Conservation (phyloP, 495 filamentous ascomycete genomes). For the Aspergillus biplanus region DNA sequence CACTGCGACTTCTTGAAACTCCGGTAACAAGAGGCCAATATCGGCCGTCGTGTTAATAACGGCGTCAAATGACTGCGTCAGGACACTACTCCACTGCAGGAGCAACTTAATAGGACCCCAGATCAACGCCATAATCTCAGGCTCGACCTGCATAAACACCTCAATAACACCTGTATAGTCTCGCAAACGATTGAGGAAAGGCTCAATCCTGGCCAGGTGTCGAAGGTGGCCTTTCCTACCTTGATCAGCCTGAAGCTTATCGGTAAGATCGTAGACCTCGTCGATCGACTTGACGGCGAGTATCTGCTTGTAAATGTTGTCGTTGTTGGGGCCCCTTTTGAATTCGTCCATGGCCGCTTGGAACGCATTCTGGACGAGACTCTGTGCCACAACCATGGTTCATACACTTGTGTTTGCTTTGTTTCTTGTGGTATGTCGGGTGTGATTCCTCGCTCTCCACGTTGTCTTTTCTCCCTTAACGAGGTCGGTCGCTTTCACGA, state of each 20-base stretch:
- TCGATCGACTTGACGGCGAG: constrained; percentile 6
- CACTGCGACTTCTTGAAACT: constrained; percentile 1
- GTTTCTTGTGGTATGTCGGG: no score
- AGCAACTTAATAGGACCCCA: constrained; percentile 11
- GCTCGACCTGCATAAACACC: constrained; percentile 9
- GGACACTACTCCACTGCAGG: constrained; percentile 7
- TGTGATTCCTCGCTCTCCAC: no score
- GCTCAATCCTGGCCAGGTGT: constrained; percentile 7
- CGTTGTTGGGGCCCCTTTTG: constrained; percentile 6
- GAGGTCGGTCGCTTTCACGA: no score
- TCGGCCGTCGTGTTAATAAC: not conserved
- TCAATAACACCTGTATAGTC: constrained; percentile 5
- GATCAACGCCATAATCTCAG: constrained; percentile 8
- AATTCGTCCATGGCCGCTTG: constrained; percentile 9
- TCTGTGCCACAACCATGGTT: no score
- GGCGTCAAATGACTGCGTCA: constrained; percentile 3
- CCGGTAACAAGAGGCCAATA: constrained; percentile 1
- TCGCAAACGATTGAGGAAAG: constrained; percentile 3
- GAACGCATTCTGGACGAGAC: constrained; percentile 7
- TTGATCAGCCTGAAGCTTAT: constrained; percentile 8
- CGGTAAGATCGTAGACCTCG: constrained; percentile 10
- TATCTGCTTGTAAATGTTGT: constrained; percentile 6
- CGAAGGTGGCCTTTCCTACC: constrained; percentile 6
- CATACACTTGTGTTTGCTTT: no score
- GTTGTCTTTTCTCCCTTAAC: no score